Conservation (phyloP, 1,284 basidiomycete genomes). For the Volvariella volvacea region DNA sequence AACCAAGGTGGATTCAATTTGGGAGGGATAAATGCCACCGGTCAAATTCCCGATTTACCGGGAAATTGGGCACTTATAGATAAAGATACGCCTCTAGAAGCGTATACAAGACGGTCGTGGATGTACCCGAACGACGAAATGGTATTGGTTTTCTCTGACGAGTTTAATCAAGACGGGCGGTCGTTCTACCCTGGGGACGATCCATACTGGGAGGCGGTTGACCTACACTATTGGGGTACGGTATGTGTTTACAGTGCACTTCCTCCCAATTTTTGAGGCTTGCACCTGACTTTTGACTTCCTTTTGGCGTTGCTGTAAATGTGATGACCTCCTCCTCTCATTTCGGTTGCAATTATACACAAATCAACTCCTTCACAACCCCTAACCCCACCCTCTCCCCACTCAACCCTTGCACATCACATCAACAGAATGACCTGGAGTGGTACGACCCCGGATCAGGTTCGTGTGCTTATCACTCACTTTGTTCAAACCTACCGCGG, state of each 20-base stretch:
- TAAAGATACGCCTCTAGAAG: constrained; percentile 51
- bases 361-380: no score
- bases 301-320: background rate
- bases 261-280: no score
- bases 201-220: constrained; percentile 52
- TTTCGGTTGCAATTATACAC: no score
- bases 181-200: constrained; percentile 66
- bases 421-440: constrained; percentile 33
- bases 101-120: constrained; percentile 41
- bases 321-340: no score
- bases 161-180: constrained; percentile 68
- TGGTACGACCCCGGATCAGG: constrained; percentile 37
- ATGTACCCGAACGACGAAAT: constrained; percentile 36
- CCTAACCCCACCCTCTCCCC: no score
- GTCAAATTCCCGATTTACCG: constrained; percentile 50
- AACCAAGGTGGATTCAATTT: constrained; percentile 59
- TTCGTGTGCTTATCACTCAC: constrained; percentile 38
- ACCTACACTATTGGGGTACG: constrained; percentile 41
- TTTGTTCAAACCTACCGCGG: no score
- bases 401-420: no score
- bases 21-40: constrained; percentile 69
- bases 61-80: constrained; percentile 61
- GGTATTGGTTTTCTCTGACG: constrained; percentile 56
- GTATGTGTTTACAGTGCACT: constrained; percentile 23
- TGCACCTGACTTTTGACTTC: no score